Percentiles rank a stretch among this genome's conserved stretches.
Conservation (phyloP, 73 alveolate species). For the Breviolum minutum region DNA sequence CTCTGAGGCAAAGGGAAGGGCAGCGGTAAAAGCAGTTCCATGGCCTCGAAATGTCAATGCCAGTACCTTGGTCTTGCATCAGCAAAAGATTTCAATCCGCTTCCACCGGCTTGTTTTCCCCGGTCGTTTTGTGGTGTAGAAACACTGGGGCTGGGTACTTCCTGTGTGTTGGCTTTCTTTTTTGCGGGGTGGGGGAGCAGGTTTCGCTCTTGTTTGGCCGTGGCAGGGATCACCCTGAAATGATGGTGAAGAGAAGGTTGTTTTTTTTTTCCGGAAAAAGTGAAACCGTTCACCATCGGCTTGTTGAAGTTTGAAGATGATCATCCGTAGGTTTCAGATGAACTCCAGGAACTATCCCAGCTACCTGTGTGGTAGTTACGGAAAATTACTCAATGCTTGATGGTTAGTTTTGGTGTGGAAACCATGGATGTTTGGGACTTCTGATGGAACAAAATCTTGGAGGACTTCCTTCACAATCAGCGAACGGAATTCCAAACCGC, state of each 20-base stretch:
- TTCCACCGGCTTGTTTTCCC: not conserved
- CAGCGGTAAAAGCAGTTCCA: not conserved
- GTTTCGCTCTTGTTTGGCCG: not conserved
- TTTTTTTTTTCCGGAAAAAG: no score
- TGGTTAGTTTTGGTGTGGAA: not conserved
- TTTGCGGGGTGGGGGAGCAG: not conserved
- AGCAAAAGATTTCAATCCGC: not conserved
- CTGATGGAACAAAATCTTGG: not conserved
- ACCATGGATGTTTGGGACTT: not conserved
- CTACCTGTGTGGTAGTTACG: no score
- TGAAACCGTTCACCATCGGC: no score
- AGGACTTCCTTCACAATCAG: not conserved
- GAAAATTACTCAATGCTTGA: no score
- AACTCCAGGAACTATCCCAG: no score
- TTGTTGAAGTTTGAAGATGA: no score
- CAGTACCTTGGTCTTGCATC: not conserved
- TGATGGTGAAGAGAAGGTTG: no score
- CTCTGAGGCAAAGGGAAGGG: slow-evolving; percentile 15
- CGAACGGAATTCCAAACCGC: no score
- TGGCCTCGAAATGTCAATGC: slow-evolving; percentile 59
- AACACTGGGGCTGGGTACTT: not conserved
- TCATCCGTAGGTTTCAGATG: no score
- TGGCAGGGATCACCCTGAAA: not conserved
- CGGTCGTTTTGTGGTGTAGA: not conserved
- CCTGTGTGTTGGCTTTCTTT: not conserved